Evolutionary conservation across 352 stramenopile genomes (phyloP).

Genomic region (Phytophthora nicotianae): DNA sequence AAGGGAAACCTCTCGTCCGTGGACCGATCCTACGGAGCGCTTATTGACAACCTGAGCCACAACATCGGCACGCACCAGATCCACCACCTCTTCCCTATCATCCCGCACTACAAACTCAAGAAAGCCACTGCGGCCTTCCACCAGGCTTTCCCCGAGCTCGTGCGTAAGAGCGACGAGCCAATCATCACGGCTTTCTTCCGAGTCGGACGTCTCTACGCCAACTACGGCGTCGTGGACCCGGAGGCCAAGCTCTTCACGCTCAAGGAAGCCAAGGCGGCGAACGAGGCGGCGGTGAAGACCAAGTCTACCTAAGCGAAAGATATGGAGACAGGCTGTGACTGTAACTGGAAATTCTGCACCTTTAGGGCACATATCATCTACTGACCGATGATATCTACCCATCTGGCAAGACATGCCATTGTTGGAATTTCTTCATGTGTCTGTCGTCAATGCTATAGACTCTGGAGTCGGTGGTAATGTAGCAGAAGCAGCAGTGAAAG

Average conservation of each 20-base stretch:
- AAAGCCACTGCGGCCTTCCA: constrained; percentile 66
- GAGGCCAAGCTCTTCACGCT: constrained; percentile 76
- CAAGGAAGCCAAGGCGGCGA: constrained; percentile 51
- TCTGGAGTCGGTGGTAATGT: too few species aligned
- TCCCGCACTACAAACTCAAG: constrained; percentile 86
- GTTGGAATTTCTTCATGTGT: constrained; percentile 1
- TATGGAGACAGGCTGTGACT: constrained; percentile 20
- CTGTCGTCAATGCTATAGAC: not conserved
- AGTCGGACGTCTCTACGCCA: constrained; percentile 65
- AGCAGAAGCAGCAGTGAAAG: not conserved
- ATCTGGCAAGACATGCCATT: constrained; percentile 16
- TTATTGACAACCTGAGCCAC: constrained; percentile 87
- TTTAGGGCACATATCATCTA: too few species aligned
- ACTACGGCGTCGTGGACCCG: constrained; percentile 68
- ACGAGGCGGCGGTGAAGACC: constrained; percentile 38
- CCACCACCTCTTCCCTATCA: constrained; percentile 89
- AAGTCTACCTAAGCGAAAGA: constrained; percentile 30
- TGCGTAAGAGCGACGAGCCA: constrained; percentile 67
- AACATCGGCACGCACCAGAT: constrained; percentile 89
- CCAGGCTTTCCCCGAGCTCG: constrained; percentile 74
- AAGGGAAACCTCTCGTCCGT: constrained; percentile 85
- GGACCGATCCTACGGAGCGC: constrained; percentile 75
- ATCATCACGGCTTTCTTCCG: constrained; percentile 74
- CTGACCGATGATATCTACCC: constrained; percentile 11
- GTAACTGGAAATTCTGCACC: too few species aligned